A percentile compares a stretch with the other conserved stretches of the same genome.
Conservation (phyloP, 1,139 yeast species). For the Scheffersomyces insectosa region DNA sequence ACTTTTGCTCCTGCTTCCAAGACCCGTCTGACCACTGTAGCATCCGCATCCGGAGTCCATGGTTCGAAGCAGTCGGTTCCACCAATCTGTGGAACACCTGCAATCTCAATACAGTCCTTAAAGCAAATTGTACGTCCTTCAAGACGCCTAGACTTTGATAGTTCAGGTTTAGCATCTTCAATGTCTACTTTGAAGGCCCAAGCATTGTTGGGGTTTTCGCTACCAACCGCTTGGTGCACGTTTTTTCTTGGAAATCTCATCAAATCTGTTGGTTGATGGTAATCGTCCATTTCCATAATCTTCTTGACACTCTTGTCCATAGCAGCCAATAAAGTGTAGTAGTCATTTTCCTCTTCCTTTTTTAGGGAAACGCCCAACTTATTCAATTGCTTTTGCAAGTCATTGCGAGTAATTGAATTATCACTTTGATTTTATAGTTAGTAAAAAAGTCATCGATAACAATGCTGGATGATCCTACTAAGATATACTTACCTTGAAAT, state of each 20-base stretch:
- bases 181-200: conserved; percentile 38
- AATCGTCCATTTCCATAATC: conserved; percentile 27
- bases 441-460: not conserved
- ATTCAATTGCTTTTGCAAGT: conserved; percentile 24
- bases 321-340: conserved; percentile 27
- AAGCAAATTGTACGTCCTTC: conserved; percentile 29
- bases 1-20: conserved; percentile 33
- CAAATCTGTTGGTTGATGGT: conserved; percentile 23
- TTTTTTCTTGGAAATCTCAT: conserved; percentile 30
- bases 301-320: conserved; percentile 31
- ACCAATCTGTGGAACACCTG: conserved; percentile 32
- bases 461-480: not conserved
- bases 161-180: conserved; percentile 24
- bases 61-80: conserved; percentile 33
- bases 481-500: conserved; percentile 5
- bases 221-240: conserved; percentile 19
- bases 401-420: conserved; percentile 24
- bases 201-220: conserved; percentile 28
- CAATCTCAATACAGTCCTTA: conserved; percentile 34
- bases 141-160: conserved; percentile 17
- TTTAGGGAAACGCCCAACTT: conserved; percentile 24
- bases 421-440: conserved; percentile 10
- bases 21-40: conserved; percentile 32
- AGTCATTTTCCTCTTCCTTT: conserved; percentile 28
- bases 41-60: conserved; percentile 33